These are phyloP conservation scores for Starmerella apicola DNA, from an alignment of 805 yeast species.

Conservation along the genomic window DNA sequence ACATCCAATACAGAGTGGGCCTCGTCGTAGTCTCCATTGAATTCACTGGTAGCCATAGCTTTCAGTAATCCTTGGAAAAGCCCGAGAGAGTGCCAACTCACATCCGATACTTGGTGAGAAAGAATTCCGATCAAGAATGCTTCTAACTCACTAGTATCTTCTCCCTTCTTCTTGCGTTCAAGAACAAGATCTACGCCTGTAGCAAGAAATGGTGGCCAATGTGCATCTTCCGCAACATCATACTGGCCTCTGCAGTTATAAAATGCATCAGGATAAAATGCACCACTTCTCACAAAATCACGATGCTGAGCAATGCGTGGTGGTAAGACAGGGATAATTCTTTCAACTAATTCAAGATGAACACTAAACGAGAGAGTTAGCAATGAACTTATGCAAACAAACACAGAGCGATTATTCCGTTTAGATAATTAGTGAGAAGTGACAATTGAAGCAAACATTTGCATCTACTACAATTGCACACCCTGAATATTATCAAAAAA, in stretches of 20 bases:
- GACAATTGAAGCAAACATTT: too few relatives aligned
- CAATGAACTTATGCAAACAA: background rate
- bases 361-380: constrained; percentile 14
- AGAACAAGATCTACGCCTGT: constrained; percentile 36
- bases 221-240: constrained; percentile 47
- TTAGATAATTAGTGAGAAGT: background rate
- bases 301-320: constrained; percentile 24
- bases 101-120: constrained; percentile 52
- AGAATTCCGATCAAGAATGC: constrained; percentile 48
- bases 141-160: constrained; percentile 27
- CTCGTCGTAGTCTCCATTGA: constrained; percentile 34
- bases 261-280: constrained; percentile 59
- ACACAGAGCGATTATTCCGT: background rate
- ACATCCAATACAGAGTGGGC: constrained; percentile 48
- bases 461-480: too few relatives aligned
- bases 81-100: constrained; percentile 55
- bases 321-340: constrained; percentile 26
- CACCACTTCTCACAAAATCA: constrained; percentile 40
- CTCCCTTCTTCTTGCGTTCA: constrained; percentile 22
- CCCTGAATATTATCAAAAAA: too few relatives aligned
- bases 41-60: constrained; percentile 41
- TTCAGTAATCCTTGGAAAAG: constrained; percentile 43
- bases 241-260: constrained; percentile 44
- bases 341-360: constrained; percentile 19
- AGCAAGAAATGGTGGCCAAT: constrained; percentile 56